phyloP scores from a whole-genome alignment of 768 basidiomycete species.

The Lactifluus subvellereus region DNA sequence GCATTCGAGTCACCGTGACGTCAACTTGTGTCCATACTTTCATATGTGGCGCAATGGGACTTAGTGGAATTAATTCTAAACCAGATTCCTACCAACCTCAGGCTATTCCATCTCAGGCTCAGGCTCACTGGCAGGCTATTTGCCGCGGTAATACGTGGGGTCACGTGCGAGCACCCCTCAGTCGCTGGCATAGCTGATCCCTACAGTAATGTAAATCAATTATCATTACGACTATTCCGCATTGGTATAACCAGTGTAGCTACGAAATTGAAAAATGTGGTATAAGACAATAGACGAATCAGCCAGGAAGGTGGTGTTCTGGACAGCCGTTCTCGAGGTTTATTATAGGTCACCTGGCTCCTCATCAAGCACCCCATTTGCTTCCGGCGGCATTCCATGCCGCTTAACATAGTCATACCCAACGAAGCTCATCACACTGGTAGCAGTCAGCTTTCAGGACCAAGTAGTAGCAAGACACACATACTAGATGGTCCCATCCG shows the following conservation, averaged over 20 bases:
- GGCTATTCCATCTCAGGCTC: too few species aligned
- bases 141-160: too few species aligned
- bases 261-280: not conserved
- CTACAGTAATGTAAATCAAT: not conserved
- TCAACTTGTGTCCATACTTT: not conserved
- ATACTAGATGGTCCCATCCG: slow-evolving; percentile 88
- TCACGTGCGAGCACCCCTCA: too few species aligned
- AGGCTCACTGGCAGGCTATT: too few species aligned
- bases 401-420: slow-evolving; percentile 48
- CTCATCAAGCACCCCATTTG: slow-evolving; percentile 2
- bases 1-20: not conserved
- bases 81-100: too few species aligned
- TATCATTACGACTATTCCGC: not conserved
- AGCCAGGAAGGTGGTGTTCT: not conserved
- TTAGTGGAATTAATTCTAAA: too few species aligned
- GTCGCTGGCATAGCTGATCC: too few species aligned
- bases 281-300: not conserved
- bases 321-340: not conserved
- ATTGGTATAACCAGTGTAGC: not conserved
- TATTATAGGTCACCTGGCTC: slow-evolving; percentile 3
- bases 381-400: slow-evolving; percentile 15
- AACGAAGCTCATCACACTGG: slow-evolving; percentile 57
- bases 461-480: slow-evolving; percentile 28
- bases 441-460: slow-evolving; percentile 20
- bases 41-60: too few species aligned